Base-by-base conservation (phyloP, 2,329 filamentous ascomycete genomes). In the Fusarium ambrosium region DNA sequence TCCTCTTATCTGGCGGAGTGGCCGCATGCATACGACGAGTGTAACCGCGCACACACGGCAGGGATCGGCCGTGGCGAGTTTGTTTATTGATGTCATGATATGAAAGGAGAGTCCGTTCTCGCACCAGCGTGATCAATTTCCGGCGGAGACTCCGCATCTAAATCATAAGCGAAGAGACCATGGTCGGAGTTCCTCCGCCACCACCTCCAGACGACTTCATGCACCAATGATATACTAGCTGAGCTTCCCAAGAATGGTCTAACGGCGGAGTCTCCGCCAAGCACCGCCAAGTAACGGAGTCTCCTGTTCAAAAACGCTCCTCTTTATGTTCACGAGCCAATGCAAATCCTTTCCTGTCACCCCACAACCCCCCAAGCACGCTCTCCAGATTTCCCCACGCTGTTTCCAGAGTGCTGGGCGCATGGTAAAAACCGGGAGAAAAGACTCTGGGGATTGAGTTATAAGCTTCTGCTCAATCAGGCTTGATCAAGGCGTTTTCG, bases 331-430 rank as follows among this genome's bases (percentile, higher is more conserved):
- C 59, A 39, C n/a, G 29, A 53, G 24, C 71, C 71, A 74, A 74
- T 74, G 64, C 59, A 29, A 8, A 55, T 51, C n/a, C 56, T 45
- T 14, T 34, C 64, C 39, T 59, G 36, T 56, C 61, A 69, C 72
- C 72, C 72, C 72, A 74, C 71, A 48, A 73, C 55, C 55, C 55
- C 27, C 62, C 64, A 59, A 45, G 36, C 29, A 51, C 18, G 20
- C 36, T 53, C 43, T 69, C 71, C 71, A 72, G 71, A 39, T 74
- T 74, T 74, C 68, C 71, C 72, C 71, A 72, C 58, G 61, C 41
- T 27, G 48, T 29, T 27, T 53, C 36, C 24, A 20, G 13, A 22
- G 24, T 63, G 64, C 64, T 61, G 53, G 61, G 24, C 69, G 20
- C 24, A 29, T 58, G 51, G 48, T 27, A 20, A 64, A 58, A 63